A percentile compares a stretch with the other conserved stretches of the same genome.
Conservation (phyloP, 139 green algal genomes). For the Chlorella sp. region DNA sequence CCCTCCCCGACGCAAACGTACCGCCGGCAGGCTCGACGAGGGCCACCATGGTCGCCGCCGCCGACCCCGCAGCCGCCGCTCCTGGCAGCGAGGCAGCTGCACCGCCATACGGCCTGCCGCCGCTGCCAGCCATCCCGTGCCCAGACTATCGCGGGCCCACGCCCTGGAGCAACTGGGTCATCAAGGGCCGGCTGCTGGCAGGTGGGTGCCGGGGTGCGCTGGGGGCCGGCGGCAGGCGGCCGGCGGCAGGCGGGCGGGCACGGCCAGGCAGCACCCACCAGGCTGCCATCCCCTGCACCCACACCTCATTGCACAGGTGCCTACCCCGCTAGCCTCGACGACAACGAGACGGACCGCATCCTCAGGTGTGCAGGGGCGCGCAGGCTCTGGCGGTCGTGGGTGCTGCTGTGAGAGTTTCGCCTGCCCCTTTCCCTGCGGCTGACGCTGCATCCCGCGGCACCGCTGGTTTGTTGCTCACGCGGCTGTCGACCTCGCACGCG, state of each 20-base stretch:
- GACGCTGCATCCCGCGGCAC: too few relatives aligned
- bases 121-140: conserved; percentile 24
- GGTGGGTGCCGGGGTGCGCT: conserved; percentile 8
- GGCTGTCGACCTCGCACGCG: too few relatives aligned
- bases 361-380: conserved; percentile 40
- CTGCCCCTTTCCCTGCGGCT: too few relatives aligned
- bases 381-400: too few relatives aligned
- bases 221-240: neutral
- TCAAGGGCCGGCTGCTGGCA: conserved; percentile 40
- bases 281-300: neutral
- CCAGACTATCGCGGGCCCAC: conserved; percentile 41
- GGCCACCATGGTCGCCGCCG: too few relatives aligned
- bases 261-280: neutral
- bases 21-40: too few relatives aligned
- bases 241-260: neutral
- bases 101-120: conserved; percentile 12
- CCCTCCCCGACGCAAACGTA: too few relatives aligned
- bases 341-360: conserved; percentile 78
- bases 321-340: conserved; percentile 75
- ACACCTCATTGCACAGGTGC: neutral
- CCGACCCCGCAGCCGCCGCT: too few relatives aligned
- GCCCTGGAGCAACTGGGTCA: conserved; percentile 53
- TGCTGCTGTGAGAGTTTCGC: too few relatives aligned
- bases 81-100: neutral
- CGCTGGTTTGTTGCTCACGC: too few relatives aligned